Conservation (phyloP, 164 flowering plant species). For the Macadamia integrifolia region DNA sequence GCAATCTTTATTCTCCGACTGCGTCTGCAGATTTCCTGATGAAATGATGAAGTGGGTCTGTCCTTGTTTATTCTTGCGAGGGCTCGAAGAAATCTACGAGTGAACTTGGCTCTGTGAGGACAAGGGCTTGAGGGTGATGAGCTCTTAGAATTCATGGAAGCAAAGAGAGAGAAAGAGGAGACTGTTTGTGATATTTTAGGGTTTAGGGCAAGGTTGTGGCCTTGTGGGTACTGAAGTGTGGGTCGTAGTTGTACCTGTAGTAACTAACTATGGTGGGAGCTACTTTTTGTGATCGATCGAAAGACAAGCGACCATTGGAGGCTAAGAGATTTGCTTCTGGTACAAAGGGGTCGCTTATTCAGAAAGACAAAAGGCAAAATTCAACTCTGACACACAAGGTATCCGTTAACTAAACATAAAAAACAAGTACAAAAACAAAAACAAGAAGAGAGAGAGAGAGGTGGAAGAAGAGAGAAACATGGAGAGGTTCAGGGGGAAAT, state of each 20-base stretch:
- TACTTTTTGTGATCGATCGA: slow-evolving; percentile 7
- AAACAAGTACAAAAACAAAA: neutral
- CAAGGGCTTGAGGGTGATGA: slow-evolving; percentile 7
- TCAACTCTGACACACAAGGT: slow-evolving; percentile 29
- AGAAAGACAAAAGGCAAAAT: slow-evolving; percentile 25
- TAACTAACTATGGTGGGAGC: slow-evolving; percentile 8
- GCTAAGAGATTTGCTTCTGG: slow-evolving; percentile 37
- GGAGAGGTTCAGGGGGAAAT: neutral
- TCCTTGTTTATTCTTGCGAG: slow-evolving; percentile 14
- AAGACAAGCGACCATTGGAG: slow-evolving; percentile 6
- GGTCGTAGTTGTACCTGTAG: slow-evolving; percentile 5
- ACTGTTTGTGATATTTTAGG: neutral
- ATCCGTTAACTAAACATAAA: neutral
- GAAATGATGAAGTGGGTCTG: slow-evolving; percentile 4
- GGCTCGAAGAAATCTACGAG: slow-evolving; percentile 32
- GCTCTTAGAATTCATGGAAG: slow-evolving; percentile 11
- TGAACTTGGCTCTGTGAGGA: slow-evolving; percentile 25
- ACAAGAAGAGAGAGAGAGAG: slow-evolving; percentile 8
- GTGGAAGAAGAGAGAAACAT: neutral
- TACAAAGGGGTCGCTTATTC: slow-evolving; percentile 38
- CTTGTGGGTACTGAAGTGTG: neutral
- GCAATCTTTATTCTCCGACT: slow-evolving; percentile 34
- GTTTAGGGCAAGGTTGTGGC: neutral
- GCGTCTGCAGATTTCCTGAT: slow-evolving; percentile 7
- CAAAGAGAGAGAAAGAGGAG: neutral